Conservation (phyloP, 441 rosid genomes). For the Corymbia calophylla region DNA sequence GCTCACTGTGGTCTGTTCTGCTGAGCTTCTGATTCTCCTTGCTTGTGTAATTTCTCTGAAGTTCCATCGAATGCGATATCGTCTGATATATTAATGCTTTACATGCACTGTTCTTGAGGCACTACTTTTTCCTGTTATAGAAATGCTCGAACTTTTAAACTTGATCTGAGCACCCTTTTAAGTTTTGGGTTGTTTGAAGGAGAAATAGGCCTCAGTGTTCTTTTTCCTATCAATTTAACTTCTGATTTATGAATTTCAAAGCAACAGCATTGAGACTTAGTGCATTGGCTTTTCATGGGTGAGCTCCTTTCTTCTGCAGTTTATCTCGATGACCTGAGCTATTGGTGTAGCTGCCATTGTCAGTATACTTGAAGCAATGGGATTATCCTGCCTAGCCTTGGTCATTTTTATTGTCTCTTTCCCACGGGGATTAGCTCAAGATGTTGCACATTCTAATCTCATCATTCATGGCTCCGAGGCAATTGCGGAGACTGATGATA, state of each 20-base stretch:
- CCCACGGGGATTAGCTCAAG: conserved; percentile 37
- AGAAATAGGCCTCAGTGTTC: not conserved
- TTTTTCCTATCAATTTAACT: not conserved
- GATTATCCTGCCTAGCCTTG: conserved; percentile 18
- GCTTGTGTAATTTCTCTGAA: not conserved
- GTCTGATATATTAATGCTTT: not conserved
- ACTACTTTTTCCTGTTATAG: not conserved
- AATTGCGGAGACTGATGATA: conserved; percentile 62
- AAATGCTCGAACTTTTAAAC: not conserved
- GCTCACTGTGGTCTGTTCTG: not conserved
- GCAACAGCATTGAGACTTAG: not conserved
- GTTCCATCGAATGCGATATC: not conserved
- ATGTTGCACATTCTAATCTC: conserved; percentile 31
- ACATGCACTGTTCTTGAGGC: not conserved
- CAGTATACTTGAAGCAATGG: conserved; percentile 26
- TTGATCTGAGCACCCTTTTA: not conserved
- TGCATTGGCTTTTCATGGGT: not conserved
- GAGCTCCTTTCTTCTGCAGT: conserved; percentile 11
- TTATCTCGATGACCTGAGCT: conserved; percentile 10
- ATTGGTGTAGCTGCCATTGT: not conserved
- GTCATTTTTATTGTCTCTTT: conserved; percentile 29
- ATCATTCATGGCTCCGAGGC: conserved; percentile 40
- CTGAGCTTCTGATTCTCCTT: not conserved
- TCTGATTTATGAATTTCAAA: not conserved
- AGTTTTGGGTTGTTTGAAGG: not conserved